A percentile compares a stretch with the other conserved stretches of the same genome.
Conservation (phyloP, 257 asterid species). For the Echium plantagineum region DNA sequence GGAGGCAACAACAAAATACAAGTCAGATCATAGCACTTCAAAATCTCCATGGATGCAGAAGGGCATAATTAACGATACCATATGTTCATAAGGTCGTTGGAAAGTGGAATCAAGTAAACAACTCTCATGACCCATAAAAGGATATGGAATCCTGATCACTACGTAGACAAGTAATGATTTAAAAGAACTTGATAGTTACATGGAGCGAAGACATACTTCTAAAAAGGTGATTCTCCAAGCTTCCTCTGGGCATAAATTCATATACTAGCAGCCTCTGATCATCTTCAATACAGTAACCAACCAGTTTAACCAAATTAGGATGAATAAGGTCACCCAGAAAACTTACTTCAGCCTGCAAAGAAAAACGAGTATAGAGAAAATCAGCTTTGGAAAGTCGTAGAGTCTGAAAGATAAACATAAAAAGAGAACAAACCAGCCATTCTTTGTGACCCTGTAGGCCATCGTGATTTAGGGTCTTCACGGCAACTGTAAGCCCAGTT, state of each 20-base stretch:
- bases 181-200: slow-evolving; percentile 7
- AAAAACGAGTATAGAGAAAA: slow-evolving; percentile 9
- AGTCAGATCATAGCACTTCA: no score
- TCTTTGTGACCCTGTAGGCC: slow-evolving; percentile 99
- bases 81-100: no score
- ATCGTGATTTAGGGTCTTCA: slow-evolving; percentile 88
- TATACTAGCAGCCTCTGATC: slow-evolving; percentile 90
- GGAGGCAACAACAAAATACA: no score
- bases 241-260: slow-evolving; percentile 98
- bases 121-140: neutral
- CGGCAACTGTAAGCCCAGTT: slow-evolving; percentile 96
- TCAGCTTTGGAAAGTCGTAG: slow-evolving; percentile 5
- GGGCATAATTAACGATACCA: no score
- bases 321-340: slow-evolving; percentile 90
- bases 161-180: neutral
- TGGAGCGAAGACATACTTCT: slow-evolving; percentile 52
- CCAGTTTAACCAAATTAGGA: slow-evolving; percentile 79
- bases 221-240: slow-evolving; percentile 95
- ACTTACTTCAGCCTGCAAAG: slow-evolving; percentile 88
- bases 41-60: no score
- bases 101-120: neutral
- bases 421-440: slow-evolving; percentile 80
- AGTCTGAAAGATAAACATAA: slow-evolving; percentile 3
- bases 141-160: neutral
- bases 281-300: slow-evolving; percentile 96